Conservation (phyloP, 2,329 filamentous ascomycete genomes). For the Paraphoma chrysanthemicola region DNA sequence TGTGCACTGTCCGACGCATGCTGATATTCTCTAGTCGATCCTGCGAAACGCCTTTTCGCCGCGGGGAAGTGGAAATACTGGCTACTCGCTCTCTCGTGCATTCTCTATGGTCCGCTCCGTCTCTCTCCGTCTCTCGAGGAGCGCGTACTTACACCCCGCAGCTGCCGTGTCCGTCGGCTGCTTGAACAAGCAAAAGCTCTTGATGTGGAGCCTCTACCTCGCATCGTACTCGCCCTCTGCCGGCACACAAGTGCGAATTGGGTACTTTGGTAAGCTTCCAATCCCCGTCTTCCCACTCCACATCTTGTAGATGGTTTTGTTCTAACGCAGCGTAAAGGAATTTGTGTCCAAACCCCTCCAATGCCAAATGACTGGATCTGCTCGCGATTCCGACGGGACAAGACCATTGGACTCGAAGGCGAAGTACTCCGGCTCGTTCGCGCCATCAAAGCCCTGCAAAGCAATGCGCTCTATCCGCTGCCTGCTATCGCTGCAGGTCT, state of each 20-base stretch:
- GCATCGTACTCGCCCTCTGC: neutral
- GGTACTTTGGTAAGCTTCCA: slow-evolving; percentile 1
- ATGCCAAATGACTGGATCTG: neutral
- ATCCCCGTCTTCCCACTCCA: neutral
- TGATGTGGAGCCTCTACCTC: neutral
- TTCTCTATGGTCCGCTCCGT: neutral
- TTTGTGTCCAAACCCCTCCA: neutral
- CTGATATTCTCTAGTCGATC: neutral
- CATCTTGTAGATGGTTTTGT: neutral
- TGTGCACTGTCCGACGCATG: no score
- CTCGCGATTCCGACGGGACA: neutral
- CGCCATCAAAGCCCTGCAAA: neutral
- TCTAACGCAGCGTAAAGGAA: neutral
- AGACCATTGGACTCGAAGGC: neutral
- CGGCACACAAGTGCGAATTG: neutral
- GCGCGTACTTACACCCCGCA: neutral
- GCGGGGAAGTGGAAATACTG: neutral
- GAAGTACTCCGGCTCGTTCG: neutral
- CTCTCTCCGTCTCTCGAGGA: neutral
- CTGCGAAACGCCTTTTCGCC: neutral
- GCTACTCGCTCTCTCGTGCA: neutral
- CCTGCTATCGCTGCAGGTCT: neutral
- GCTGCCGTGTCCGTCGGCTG: neutral
- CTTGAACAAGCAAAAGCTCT: neutral
- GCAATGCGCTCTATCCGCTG: neutral